A percentile compares a stretch with the other conserved stretches of the same genome.
Evolutionary conservation across 2,329 filamentous ascomycete genomes (phyloP).

Genomic region (Aaosphaeria arxii): DNA sequence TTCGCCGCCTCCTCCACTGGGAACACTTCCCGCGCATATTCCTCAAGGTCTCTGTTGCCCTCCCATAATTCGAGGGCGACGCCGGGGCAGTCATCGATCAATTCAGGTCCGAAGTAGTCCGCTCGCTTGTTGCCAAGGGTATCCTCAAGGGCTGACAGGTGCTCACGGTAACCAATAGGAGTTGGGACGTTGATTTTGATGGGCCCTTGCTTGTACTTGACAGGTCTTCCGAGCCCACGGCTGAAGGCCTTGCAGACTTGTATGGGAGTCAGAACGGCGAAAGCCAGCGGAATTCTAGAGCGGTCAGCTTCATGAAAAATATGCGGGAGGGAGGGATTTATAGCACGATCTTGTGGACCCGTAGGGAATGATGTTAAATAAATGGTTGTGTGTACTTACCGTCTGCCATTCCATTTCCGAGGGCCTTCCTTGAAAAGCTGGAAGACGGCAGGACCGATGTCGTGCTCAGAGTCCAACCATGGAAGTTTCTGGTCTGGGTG

Average conservation of each 20-base stretch:
- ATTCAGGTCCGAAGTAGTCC: conserved; percentile 61
- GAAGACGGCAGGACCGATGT: conserved; percentile 85
- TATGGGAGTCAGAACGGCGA: conserved; percentile 79
- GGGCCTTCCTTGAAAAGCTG: conserved; percentile 95
- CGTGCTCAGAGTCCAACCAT: conserved; percentile 95
- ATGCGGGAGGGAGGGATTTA: no score
- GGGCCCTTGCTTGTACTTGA: conserved; percentile 72
- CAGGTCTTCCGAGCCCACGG: conserved; percentile 71
- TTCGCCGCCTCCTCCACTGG: conserved; percentile 93
- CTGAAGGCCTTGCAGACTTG: conserved; percentile 82
- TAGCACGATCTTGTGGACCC: no score
- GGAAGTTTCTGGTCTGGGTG: conserved; percentile 85
- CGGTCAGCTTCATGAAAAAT: conserved; percentile 14
- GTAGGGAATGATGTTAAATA: no score
- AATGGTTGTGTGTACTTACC: conserved; percentile 46
- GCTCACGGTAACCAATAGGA: conserved; percentile 82
- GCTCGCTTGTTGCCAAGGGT: conserved; percentile 59
- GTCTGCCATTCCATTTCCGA: conserved; percentile 74
- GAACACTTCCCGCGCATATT: conserved; percentile 93
- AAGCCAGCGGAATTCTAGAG: conserved; percentile 77
- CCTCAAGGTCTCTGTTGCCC: conserved; percentile 83
- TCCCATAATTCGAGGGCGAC: conserved; percentile 85
- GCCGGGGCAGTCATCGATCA: conserved; percentile 62
- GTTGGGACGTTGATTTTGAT: conserved; percentile 85
- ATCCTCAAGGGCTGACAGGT: conserved; percentile 66